Base-by-base conservation (phyloP, 192 early-diverging fungal species). In the Gamsiella multidivaricata region DNA sequence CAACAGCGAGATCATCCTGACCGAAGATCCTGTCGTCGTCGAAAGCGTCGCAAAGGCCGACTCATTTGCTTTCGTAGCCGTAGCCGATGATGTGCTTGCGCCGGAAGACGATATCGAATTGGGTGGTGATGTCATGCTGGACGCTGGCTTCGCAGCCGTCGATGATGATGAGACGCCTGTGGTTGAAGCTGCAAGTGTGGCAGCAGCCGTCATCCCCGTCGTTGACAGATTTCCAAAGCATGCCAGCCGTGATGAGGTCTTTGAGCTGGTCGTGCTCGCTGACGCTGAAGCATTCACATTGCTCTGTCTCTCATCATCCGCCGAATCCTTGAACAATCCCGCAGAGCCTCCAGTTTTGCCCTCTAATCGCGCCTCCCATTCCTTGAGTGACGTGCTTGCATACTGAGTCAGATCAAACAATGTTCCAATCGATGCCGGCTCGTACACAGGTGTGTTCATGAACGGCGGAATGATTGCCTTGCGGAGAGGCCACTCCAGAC, bases 401-500 rank as follows among this genome's bases (percentile, higher is more conserved):
- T 78, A 78, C 39, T 69, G 65, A 17, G 69, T 66, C 23, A 78
- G 45, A 31, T 83, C 82, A 57, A 78, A 68, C 50, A 83, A 45
- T 9, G 82, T 83, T 9, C 82, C 82, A 29, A 83, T 75, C 43
- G 82, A 78, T 11, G 69, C 79, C 32, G 72, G 58, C 12, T 78
- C 70, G 18, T 60, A 70, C 10, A 61, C 53, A 12, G 60, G 60
- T 0, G 69, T 71, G 42, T 76, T 73, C 46, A 49, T 70, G 37
- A 69, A 61, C 15, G 82, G 82, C 9, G 51, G 60, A 61, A 84
- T 67, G 8, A 72, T 78, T 5, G 65, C 54, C 45, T 84, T 82
- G 26, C 83, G 76, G 65, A 74, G 46, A 0, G 83, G 80, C 83
- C 83, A 84, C n/a, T 79, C 75, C 6, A 54, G 46, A 26, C 78